Evolutionary conservation across 306 rosid species (phyloP).

Genomic region (Dalbergia oliveri): DNA sequence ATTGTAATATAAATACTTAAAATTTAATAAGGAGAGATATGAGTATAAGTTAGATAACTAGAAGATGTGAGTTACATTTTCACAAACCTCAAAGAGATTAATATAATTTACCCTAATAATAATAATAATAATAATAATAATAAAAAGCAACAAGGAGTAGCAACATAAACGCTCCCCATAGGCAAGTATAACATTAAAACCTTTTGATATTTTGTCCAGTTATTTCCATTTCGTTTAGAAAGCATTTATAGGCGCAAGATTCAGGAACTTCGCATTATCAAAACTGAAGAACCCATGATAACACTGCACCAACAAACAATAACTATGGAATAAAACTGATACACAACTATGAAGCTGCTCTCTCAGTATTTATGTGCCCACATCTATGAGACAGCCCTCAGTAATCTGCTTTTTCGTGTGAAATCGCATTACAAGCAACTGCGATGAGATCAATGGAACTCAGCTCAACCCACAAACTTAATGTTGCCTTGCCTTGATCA

Average conservation of each 20-base stretch:
- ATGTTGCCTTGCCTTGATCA: constrained; percentile 15
- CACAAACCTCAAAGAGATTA: too few relatives aligned
- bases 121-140: too few relatives aligned
- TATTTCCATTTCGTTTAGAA: not conserved
- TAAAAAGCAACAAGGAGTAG: too few relatives aligned
- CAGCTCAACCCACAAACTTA: not conserved
- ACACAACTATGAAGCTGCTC: constrained; percentile 16
- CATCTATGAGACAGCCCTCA: not conserved
- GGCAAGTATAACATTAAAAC: not conserved
- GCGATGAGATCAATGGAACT: constrained; percentile 27
- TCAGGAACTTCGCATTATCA: not conserved
- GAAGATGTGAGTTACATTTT: too few relatives aligned
- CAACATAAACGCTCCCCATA: not conserved
- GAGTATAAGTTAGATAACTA: too few relatives aligned
- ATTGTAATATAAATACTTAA: too few relatives aligned
- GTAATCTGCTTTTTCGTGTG: not conserved
- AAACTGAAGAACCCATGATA: not conserved
- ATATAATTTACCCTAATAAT: too few relatives aligned
- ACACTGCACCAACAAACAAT: constrained; percentile 8
- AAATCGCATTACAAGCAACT: constrained; percentile 35
- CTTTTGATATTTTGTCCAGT: not conserved
- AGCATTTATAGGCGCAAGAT: not conserved
- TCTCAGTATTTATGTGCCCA: not conserved
- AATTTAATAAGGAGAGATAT: too few relatives aligned
- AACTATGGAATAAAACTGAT: not conserved